Evolutionary conservation across 1,284 basidiomycete genomes (phyloP).

Genomic region (Sanghuangporus sanghuang): DNA sequence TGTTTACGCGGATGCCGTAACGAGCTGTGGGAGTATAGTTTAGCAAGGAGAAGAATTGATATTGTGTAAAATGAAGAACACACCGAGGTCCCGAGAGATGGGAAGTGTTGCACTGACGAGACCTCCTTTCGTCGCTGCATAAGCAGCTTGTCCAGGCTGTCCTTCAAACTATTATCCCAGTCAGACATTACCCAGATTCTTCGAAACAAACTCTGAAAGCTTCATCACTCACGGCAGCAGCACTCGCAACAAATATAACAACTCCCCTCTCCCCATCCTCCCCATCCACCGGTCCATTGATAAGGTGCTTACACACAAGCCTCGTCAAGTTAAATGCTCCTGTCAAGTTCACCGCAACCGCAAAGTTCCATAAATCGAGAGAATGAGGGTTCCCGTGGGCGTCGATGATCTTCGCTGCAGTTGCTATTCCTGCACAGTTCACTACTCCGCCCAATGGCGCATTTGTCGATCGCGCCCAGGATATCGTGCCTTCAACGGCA

Average conservation of each 20-base stretch:
- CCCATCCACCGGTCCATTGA: slow-evolving; percentile 40
- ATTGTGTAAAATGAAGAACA: background rate
- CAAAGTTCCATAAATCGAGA: slow-evolving; percentile 47
- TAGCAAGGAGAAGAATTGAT: background rate
- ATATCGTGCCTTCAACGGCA: slow-evolving; percentile 24
- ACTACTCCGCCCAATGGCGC: slow-evolving; percentile 48
- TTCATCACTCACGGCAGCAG: slow-evolving; percentile 42
- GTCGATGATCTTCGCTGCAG: slow-evolving; percentile 38
- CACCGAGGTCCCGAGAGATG: slow-evolving; percentile 44
- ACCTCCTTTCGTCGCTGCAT: slow-evolving; percentile 51
- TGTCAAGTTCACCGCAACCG: slow-evolving; percentile 45
- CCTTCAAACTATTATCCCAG: slow-evolving; percentile 34
- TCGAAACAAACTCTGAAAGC: background rate
- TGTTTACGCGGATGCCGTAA: slow-evolving; percentile 46
- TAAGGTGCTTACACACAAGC: slow-evolving; percentile 43
- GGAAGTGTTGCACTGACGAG: slow-evolving; percentile 49
- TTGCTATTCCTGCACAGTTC: slow-evolving; percentile 47
- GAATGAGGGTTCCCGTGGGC: slow-evolving; percentile 39
- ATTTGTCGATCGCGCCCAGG: slow-evolving; percentile 38
- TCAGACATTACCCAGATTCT: background rate
- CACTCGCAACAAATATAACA: slow-evolving; percentile 47
- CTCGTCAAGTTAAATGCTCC: slow-evolving; percentile 52
- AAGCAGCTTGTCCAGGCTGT: slow-evolving; percentile 48
- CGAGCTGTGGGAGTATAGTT: slow-evolving; percentile 28
- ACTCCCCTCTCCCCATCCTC: slow-evolving; percentile 49